Evolutionary conservation across 768 basidiomycete species (phyloP), one percentile per base, ranked within the genome.

Genomic region (Lactarius deliciosus): DNA sequence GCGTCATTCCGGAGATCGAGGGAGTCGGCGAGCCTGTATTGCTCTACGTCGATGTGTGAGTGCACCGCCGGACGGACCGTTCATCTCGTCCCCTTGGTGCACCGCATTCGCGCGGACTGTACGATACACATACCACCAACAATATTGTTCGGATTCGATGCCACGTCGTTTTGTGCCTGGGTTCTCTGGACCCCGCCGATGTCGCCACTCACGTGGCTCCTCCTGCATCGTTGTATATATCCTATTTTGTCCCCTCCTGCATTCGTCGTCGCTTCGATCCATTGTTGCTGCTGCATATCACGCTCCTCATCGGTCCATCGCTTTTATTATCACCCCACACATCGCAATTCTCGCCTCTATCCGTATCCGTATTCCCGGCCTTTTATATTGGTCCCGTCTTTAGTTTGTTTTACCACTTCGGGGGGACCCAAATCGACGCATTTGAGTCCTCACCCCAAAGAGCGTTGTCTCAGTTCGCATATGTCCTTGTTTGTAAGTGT

Each of bases 1-100:
- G 96, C 75, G 94, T 96, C 72, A 96, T 98, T 72, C 95, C 96
- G 32, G 96, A 98, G 80, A 97, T 98, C 71, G 93, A 95, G 75
- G 92, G 94, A 57, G 92, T 96, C 32, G 97, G 96, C 63, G 96
- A 98, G 77, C 97, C 97, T 32, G 84, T 98, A 72, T 81, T 98
- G 73, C 86, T 98, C 70, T 98, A 97, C 79, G 88, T 97, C 75
- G 94, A 93, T 77, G 87, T 90, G 74, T 90, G 79, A 79, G 34
- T 45, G 50, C 50, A 32, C 16, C 15, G 9, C 11, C 30, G 60
- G 16, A 47, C 32, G 53, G 57, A 36, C 28, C 20, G n/a, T 50
- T 18, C 20, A 18, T 32, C 30, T 50, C 22, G 38, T 61, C 45
- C 9, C 30, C 13, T 50, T 22, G 16, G 22, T 43, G 43, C 34